These are phyloP conservation scores for Saccharomycopsis crataegensis DNA, from an alignment of 1,139 yeast species.

Conservation along the genomic window DNA sequence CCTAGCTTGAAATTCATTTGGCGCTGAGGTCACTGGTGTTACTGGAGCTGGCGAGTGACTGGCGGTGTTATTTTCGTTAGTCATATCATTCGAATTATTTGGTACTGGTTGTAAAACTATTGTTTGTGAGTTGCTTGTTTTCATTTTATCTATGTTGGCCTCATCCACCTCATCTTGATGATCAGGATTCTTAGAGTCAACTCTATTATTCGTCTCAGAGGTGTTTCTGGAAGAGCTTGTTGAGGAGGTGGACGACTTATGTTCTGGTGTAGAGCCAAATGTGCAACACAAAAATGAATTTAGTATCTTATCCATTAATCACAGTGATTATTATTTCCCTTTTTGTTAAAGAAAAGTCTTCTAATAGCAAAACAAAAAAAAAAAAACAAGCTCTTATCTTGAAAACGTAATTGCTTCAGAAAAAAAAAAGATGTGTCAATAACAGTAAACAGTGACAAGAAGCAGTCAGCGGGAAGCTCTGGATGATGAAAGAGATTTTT, in stretches of 20 bases:
- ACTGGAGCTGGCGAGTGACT: background rate
- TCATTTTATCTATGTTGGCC: constrained; percentile 10
- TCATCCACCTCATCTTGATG: constrained; percentile 11
- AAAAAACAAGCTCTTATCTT: too few species aligned
- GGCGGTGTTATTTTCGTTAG: constrained; percentile 1
- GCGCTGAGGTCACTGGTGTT: background rate
- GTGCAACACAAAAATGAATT: constrained; percentile 19
- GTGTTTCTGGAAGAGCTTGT: constrained; percentile 17
- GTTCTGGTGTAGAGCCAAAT: constrained; percentile 16
- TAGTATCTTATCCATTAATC: constrained; percentile 18
- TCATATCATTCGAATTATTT: background rate
- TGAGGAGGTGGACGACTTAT: constrained; percentile 14
- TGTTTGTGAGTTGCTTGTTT: constrained; percentile 9
- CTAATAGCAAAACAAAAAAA: too few species aligned
- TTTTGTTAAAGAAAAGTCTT: too few species aligned
- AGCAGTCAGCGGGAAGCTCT: too few species aligned
- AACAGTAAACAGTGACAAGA: too few species aligned
- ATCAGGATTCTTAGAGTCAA: constrained; percentile 6
- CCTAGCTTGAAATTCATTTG: background rate
- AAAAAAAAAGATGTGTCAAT: too few species aligned
- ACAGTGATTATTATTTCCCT: background rate
- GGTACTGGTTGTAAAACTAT: constrained; percentile 10
- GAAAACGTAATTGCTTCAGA: too few species aligned
- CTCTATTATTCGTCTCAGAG: constrained; percentile 13
- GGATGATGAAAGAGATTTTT: too few species aligned